Conservation (phyloP, 2,329 filamentous ascomycete genomes). For the Cephalotrichum gorgonifer region DNA sequence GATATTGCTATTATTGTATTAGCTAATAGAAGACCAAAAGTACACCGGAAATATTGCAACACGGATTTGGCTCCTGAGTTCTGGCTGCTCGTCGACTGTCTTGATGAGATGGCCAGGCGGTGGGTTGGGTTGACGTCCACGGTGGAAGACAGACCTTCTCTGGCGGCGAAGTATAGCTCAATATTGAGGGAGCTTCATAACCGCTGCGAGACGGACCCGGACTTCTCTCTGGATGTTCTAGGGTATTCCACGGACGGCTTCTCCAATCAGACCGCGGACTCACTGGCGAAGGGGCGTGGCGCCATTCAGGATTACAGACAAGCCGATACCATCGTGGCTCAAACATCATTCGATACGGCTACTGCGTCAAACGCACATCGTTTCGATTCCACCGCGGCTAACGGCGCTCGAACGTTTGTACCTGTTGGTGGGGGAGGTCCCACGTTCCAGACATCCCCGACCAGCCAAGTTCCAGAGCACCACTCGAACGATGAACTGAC, state of each 20-base stretch:
- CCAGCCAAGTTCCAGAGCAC: neutral
- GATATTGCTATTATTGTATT: neutral
- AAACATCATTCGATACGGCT: neutral
- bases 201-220: conserved; percentile 7
- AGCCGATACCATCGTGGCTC: neutral
- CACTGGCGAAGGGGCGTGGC: neutral
- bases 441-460: neutral
- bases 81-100: conserved; percentile 15
- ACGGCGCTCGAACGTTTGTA: neutral
- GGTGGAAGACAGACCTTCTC: conserved; percentile 2
- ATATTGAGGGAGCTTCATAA: conserved; percentile 10
- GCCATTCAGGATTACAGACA: neutral
- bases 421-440: neutral
- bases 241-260: conserved; percentile 9
- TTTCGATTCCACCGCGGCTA: neutral
- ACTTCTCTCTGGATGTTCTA: conserved; percentile 10
- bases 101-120: conserved; percentile 18
- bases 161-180: conserved; percentile 13
- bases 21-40: conserved; percentile 2
- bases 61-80: conserved; percentile 14
- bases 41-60: conserved; percentile 18
- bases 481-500: conserved; percentile 14
- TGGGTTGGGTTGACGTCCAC: conserved; percentile 13
- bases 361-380: neutral
- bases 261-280: neutral